Base-by-base conservation (phyloP, 345 rosid genomes). In the Euphorbia lathyris region DNA sequence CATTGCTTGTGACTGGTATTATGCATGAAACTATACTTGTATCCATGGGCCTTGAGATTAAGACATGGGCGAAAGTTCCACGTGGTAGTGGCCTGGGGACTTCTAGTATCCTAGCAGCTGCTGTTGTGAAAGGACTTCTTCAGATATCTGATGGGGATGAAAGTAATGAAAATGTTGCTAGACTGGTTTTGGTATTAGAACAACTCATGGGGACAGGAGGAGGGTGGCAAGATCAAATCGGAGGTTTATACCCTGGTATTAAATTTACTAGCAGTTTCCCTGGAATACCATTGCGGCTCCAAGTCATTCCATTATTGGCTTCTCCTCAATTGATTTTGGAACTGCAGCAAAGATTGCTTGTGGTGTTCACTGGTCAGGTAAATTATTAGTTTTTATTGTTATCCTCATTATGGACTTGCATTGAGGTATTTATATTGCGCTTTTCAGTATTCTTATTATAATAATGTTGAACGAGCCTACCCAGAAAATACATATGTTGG, bases 171-270 rank as follows among this genome's bases (percentile, higher is more conserved):
- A 95, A 92, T 57, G 88, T 90, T 9, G 97, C 99, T 3, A 84
- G 97, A 68, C 96, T 95, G 13, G 97, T 90, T 55, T 84, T 91
- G 84, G 91, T 90, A 47, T 74, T 95, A 66, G 97, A 95, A 84
- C 97, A 92, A 79, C 87, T 95, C 71, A 95, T 95, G 99, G 97
- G 99, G 34, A 92, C 99, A 27, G 99, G 99, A 65, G 97, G 99
- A 71, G 97, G 99, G 72, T 92, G 99, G 99, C 99, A 95, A 84
- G 97, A 95, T 80, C 97, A 95, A 80, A 89, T 88, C 19, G 97
- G 99, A 71, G 99, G 99, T 55, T 70, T 92, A 74, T 88, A 90
- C 82, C 89, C 96, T 10, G 97, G 97, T 55, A 88, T 95, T 69
- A 95, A 95, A 77, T 86, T 80, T 66, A 95, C 99, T 23, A 74